Conservation (phyloP, 345 rosid genomes). For the Euphorbia peplus region DNA sequence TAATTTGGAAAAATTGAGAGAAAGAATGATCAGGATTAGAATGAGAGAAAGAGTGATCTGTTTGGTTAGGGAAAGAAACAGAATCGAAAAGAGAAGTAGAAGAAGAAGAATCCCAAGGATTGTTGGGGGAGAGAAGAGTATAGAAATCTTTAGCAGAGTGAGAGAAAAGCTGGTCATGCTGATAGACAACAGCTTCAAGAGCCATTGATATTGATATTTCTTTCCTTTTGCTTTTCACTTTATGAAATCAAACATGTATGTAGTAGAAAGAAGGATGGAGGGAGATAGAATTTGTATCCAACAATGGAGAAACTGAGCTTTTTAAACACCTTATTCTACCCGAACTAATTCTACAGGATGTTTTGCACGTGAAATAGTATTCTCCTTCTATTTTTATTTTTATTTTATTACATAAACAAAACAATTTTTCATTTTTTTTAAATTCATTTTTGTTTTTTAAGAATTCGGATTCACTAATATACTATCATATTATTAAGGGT, state of each 20-base stretch:
- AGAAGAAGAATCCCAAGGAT: constrained; percentile 30
- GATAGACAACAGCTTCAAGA: constrained; percentile 59
- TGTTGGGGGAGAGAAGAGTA: constrained; percentile 33
- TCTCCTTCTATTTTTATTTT: constrained; percentile 3
- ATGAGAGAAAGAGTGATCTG: constrained; percentile 25
- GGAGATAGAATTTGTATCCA: constrained; percentile 5
- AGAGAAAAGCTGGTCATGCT: constrained; percentile 41
- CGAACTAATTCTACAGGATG: constrained; percentile 28
- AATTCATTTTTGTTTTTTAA: too few relatives aligned
- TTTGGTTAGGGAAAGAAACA: constrained; percentile 28
- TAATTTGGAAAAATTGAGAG: constrained; percentile 19
- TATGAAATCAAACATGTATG: too few relatives aligned
- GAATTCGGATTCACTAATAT: too few relatives aligned
- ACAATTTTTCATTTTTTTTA: too few relatives aligned
- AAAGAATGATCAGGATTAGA: constrained; percentile 20
- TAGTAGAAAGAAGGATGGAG: not conserved
- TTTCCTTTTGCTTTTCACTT: constrained; percentile 1
- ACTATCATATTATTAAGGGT: too few relatives aligned
- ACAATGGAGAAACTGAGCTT: constrained; percentile 29
- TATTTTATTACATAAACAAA: not conserved
- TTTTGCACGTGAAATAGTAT: constrained; percentile 44
- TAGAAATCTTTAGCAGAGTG: constrained; percentile 44
- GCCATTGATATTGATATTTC: constrained; percentile 47
- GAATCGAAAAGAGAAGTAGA: not conserved
- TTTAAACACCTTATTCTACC: constrained; percentile 32